These are phyloP conservation scores for Saccharomyces hybrid DNA, from an alignment of 1,139 yeast genomes.

Conservation along the genomic window DNA sequence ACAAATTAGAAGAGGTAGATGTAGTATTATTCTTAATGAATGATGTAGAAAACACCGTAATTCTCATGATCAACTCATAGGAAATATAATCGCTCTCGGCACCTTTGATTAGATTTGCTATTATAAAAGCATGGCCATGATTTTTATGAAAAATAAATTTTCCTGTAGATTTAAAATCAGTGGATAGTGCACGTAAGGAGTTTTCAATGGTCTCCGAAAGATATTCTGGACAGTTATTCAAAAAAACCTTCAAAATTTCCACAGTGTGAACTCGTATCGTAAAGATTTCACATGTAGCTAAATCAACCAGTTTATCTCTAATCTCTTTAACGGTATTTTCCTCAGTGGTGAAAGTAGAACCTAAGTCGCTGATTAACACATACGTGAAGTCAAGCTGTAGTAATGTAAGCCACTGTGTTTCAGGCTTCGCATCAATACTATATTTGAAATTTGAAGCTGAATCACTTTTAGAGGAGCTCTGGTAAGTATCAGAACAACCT, in stretches of 20 bases:
- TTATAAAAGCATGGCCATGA: conserved; percentile 37
- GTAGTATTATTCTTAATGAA: conserved; percentile 32
- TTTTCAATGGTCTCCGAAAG: conserved; percentile 28
- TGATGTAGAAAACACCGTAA: conserved; percentile 32
- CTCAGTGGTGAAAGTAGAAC: conserved; percentile 30
- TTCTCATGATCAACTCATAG: conserved; percentile 32
- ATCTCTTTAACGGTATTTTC: conserved; percentile 23
- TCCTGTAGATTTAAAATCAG: conserved; percentile 34
- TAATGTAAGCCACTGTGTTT: conserved; percentile 18
- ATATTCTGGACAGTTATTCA: conserved; percentile 29
- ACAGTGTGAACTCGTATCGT: conserved; percentile 35
- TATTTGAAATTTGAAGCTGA: neutral
- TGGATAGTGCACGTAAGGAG: conserved; percentile 27
- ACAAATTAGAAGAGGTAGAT: conserved; percentile 29
- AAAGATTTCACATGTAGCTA: conserved; percentile 33
- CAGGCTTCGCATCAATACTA: neutral
- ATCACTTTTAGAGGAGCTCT: neutral
- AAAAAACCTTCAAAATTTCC: conserved; percentile 34
- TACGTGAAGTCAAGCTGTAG: conserved; percentile 25
- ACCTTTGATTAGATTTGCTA: conserved; percentile 34
- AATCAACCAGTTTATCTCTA: conserved; percentile 27
- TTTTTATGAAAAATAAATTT: conserved; percentile 33
- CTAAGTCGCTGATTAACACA: conserved; percentile 19
- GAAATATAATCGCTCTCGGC: conserved; percentile 35
- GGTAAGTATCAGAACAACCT: conserved; percentile 9